Conservation (phyloP, 352 stramenopile genomes). For the Phytophthora tubulina region DNA sequence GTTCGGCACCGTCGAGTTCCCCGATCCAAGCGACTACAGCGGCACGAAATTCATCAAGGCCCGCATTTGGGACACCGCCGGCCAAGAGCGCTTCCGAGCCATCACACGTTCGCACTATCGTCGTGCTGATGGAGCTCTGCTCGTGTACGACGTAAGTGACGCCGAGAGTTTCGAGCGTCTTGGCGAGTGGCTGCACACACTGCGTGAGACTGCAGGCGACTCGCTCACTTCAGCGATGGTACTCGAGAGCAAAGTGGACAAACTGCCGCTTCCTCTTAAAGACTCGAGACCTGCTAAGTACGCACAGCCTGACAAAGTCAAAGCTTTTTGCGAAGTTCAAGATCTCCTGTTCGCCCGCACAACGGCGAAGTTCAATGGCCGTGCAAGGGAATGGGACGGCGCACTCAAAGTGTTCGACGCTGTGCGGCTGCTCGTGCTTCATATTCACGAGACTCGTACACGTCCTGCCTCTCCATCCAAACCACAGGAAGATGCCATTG, state of each 20-base stretch:
- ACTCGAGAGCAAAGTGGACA: constrained; percentile 93
- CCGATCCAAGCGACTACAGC: constrained; percentile 58
- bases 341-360: constrained; percentile 73
- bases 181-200: constrained; percentile 89
- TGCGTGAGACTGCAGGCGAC: constrained; percentile 85
- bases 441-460: constrained; percentile 57
- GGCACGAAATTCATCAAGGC: constrained; percentile 66
- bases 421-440: constrained; percentile 64
- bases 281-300: constrained; percentile 28
- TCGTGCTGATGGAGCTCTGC: constrained; percentile 86
- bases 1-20: constrained; percentile 77
- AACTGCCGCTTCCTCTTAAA: constrained; percentile 37
- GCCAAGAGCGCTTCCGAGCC: constrained; percentile 90
- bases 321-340: constrained; percentile 64
- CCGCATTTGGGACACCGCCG: constrained; percentile 92
- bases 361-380: constrained; percentile 69
- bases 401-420: constrained; percentile 59
- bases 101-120: constrained; percentile 90
- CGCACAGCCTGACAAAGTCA: constrained; percentile 56
- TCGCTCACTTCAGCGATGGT: constrained; percentile 90
- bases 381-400: constrained; percentile 65
- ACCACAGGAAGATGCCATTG: not conserved
- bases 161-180: constrained; percentile 88
- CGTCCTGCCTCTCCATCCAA: constrained; percentile 2
- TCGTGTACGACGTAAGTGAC: constrained; percentile 94